Evolutionary conservation across 129 eudicot species (phyloP), one percentile per base, ranked within the genome.

Genomic region (Arctium minus): DNA sequence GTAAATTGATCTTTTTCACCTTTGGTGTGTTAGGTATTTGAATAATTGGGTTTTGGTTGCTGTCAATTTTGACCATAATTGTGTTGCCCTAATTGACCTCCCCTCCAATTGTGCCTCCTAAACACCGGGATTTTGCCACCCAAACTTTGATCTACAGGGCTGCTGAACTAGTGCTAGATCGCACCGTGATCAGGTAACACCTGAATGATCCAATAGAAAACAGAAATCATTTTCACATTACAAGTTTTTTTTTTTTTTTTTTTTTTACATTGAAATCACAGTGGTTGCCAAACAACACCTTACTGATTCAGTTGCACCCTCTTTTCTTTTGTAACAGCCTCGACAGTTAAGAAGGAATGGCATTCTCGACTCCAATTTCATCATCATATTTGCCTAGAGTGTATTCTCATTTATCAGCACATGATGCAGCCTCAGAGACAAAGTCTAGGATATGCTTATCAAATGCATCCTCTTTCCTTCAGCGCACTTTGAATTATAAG

Each of bases 351-450:
- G 71, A 56, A 71, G 38, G 30, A 74, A 88, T 88, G 91, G 88
- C 89, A 22, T 64, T 85, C 48, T 76, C 74, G 71, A 80, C 85
- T 83, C 46, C 91, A 11, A 72, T 88, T 31, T 82, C 86, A 31
- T 79, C 91, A 11, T 82, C 85, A 42, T 85, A 75, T 82, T 32
- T 84, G 35, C 86, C 85, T 17, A 40, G 74, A 17, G 27, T 78
- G 18, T 68, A 68, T 62, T 79, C 81, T 39, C 76, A 80, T 74
- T 75, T 73, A 42, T 81, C 83, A 48, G 78, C 81, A 4, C 81
- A 74, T 8, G 82, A 80, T 44, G 79, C 74, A 11, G 38, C 39
- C 13, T n/a, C 30, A 5, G 83, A 85, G 31, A 79, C 44, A 0
- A 82, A 79, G 62, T 79, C 86, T 69, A 79, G 50, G 80, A 48